phyloP scores from a whole-genome alignment of 352 stramenopile species.

The Phytophthora aleatoria region DNA sequence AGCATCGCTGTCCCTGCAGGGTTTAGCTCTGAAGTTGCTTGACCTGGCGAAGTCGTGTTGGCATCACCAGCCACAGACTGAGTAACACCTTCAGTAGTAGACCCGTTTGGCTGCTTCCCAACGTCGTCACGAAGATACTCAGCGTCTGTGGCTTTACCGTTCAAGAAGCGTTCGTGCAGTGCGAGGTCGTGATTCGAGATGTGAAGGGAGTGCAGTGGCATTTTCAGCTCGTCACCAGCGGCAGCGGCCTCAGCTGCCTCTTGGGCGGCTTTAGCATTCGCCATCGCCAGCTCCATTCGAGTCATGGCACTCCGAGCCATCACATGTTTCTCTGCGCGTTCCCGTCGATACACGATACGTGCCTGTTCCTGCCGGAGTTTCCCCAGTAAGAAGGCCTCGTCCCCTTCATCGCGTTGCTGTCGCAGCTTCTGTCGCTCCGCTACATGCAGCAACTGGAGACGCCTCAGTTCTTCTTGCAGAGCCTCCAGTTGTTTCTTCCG shows the following conservation, averaged over 20 bases:
- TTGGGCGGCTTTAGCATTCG: constrained; percentile 23
- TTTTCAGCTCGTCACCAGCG: constrained; percentile 45
- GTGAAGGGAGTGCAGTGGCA: constrained; percentile 51
- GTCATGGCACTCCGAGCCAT: constrained; percentile 47
- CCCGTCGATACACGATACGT: constrained; percentile 49
- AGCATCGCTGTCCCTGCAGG: background rate
- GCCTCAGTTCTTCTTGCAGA: constrained; percentile 59
- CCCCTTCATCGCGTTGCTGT: constrained; percentile 66
- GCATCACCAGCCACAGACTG: background rate
- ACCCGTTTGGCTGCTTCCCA: background rate
- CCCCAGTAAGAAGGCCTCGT: constrained; percentile 65
- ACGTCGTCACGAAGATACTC: constrained; percentile 61
- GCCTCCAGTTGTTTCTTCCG: constrained; percentile 61
- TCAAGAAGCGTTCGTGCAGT: constrained; percentile 72
- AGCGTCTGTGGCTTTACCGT: constrained; percentile 60
- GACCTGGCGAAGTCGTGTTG: constrained; percentile 17
- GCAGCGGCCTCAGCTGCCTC: constrained; percentile 20
- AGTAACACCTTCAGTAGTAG: background rate
- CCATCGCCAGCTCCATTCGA: constrained; percentile 28
- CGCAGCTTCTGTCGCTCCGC: constrained; percentile 65
- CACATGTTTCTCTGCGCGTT: constrained; percentile 46
- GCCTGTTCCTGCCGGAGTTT: constrained; percentile 63
- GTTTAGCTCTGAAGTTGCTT: constrained; percentile 26
- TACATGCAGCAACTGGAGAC: constrained; percentile 61
- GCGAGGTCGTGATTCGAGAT: constrained; percentile 79